Percentiles rank a stretch among this genome's conserved stretches.
Evolutionary conservation across 768 basidiomycete species (phyloP).

Genomic region (Pisolithus orientalis): DNA sequence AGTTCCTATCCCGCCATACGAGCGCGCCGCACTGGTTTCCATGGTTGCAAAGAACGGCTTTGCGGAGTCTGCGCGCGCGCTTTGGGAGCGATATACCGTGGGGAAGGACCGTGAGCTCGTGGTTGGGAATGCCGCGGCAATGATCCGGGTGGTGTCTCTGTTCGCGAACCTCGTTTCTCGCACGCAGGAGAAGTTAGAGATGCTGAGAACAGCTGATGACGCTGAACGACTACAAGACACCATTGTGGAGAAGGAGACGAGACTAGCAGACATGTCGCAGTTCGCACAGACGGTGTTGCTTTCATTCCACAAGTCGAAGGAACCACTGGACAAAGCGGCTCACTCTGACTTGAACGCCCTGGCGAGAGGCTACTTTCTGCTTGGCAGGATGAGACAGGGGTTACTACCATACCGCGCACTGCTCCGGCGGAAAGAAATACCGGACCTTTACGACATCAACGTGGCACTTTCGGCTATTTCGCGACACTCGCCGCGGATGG

Average conservation of each 20-base stretch:
- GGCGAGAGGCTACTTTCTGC: slow-evolving; percentile 56
- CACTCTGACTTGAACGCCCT: slow-evolving; percentile 53
- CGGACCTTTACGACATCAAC: slow-evolving; percentile 61
- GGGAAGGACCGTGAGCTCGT: slow-evolving; percentile 38
- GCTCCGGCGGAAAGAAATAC: slow-evolving; percentile 42
- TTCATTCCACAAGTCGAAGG: slow-evolving; percentile 37
- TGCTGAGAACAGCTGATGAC: not conserved
- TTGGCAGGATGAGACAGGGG: slow-evolving; percentile 43
- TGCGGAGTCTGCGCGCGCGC: slow-evolving; percentile 38
- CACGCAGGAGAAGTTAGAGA: slow-evolving; percentile 11
- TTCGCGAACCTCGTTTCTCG: slow-evolving; percentile 25
- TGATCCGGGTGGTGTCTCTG: slow-evolving; percentile 40
- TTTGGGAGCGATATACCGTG: slow-evolving; percentile 53
- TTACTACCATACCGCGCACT: slow-evolving; percentile 42
- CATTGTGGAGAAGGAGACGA: slow-evolving; percentile 1
- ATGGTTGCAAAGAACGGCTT: slow-evolving; percentile 42
- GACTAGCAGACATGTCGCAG: slow-evolving; percentile 10
- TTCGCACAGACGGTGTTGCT: slow-evolving; percentile 44
- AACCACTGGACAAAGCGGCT: slow-evolving; percentile 40
- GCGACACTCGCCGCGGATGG: slow-evolving; percentile 39
- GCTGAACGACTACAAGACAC: not conserved
- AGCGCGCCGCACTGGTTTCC: slow-evolving; percentile 46
- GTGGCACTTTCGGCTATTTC: slow-evolving; percentile 53
- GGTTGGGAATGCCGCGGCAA: slow-evolving; percentile 35
- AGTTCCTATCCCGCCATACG: slow-evolving; percentile 36